Base-by-base conservation (phyloP, 352 stramenopile species). In the Globisporangium cylindrosporum region DNA sequence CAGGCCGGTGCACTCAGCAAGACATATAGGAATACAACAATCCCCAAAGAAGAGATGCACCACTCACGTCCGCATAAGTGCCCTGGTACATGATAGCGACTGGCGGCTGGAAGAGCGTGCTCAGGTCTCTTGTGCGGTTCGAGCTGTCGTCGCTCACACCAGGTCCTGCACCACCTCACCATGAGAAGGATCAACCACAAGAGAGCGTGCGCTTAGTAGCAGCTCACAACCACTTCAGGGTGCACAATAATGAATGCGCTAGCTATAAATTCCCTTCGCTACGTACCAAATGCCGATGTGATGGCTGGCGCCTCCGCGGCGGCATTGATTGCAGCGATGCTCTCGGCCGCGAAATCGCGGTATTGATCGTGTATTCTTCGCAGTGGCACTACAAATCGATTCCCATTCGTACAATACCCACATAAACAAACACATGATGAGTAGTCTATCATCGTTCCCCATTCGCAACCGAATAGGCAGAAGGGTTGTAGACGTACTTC, bases 291-390 rank as follows among this genome's bases (percentile, higher is more conserved):
- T 2, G 78, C 78, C 8, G 78, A 71, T 20, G 76, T 74, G 59
- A 88, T 83, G 59, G 49, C 34, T 29, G 73, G 62, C 14, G 36
- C 36, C 10, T 73, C 67, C 20, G 43, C 68, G 1, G 68, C 71
- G 2, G 76, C 74, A 46, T 85, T 92, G 68, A 93, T 88, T 29
- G 83, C 81, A 10, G 84, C 84, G 51, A 95, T 91, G 67, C 79
- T 92, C 64, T 95, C 88, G 9, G 84, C 85, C 24, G 86, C 88
- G 70, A 94, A 95, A 63, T 95, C 84, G 20, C 84, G 88, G 61
- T 90, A 83, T 66, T 89, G 83, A 57, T 91, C 81, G 29, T 86
- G 83, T 62, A 90, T 63, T 64, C 84, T 81, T 18, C 84, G 81
- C 57, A 89, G 71, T 12, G 82, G 75, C 71, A 88, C 71, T 80